Evolutionary conservation across 805 yeast genomes (phyloP).

Genomic region (Saccharomycopsis fermentans): DNA sequence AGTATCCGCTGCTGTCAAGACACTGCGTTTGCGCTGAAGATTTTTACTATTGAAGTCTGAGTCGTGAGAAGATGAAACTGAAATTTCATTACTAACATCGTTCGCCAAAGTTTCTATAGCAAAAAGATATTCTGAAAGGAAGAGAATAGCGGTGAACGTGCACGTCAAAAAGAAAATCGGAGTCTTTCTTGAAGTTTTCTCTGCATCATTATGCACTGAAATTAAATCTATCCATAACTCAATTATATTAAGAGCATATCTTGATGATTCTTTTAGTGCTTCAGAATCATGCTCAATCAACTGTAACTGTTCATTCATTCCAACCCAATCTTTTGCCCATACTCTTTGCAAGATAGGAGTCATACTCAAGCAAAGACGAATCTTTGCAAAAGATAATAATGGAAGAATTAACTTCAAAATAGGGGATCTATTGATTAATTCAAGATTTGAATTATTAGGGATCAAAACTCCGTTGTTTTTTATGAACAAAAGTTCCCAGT

Average conservation of each 20-base stretch:
- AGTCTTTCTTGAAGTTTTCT: constrained; percentile 57
- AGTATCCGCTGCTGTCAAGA: constrained; percentile 40
- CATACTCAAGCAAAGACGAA: constrained; percentile 50
- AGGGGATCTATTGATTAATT: constrained; percentile 38
- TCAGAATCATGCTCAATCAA: constrained; percentile 44
- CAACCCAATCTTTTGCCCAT: constrained; percentile 58
- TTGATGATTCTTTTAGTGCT: constrained; percentile 53
- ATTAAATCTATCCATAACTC: constrained; percentile 65
- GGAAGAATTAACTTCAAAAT: constrained; percentile 59
- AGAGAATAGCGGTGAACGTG: constrained; percentile 49
- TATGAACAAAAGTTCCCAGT: constrained; percentile 59
- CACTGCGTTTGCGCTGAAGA: constrained; percentile 14
- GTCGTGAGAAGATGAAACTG: constrained; percentile 17
- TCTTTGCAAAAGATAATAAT: constrained; percentile 53
- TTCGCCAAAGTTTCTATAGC: constrained; percentile 35
- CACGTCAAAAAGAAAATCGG: constrained; percentile 71
- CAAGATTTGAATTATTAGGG: constrained; percentile 40
- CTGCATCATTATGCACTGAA: constrained; percentile 54
- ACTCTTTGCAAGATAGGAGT: constrained; percentile 52
- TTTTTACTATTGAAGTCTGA: constrained; percentile 3
- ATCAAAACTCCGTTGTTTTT: constrained; percentile 54
- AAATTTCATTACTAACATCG: constrained; percentile 4
- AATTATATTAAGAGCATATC: constrained; percentile 46
- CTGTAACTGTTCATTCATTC: constrained; percentile 46
- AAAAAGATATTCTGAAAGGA: constrained; percentile 53